phyloP scores from a whole-genome alignment of 2,329 filamentous ascomycete genomes.

The Cadophora luteo-olivacea region DNA sequence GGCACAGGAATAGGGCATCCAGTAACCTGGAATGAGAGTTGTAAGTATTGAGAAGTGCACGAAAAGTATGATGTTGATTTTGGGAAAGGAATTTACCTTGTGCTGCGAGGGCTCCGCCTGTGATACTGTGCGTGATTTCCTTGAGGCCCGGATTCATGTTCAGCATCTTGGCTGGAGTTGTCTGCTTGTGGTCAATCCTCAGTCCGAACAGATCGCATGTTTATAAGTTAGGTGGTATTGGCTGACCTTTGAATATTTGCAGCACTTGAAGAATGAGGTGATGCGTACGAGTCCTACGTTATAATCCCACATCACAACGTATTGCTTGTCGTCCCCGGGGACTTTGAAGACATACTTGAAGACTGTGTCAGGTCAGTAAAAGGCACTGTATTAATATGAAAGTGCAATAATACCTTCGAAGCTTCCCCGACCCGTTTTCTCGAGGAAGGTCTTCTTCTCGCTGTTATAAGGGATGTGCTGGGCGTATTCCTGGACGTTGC shows the following conservation, averaged over 20 bases:
- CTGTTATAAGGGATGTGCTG: conserved; percentile 93
- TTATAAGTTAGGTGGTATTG: neutral
- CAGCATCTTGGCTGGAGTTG: conserved; percentile 84
- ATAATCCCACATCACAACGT: conserved; percentile 95
- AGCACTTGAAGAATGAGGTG: conserved; percentile 93
- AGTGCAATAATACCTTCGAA: conserved; percentile 74
- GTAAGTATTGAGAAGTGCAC: conserved; percentile 18
- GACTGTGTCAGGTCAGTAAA: conserved; percentile 58
- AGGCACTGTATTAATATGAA: conserved; percentile 23
- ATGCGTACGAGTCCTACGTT: conserved; percentile 92
- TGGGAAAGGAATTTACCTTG: conserved; percentile 68
- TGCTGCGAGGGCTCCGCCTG: conserved; percentile 85
- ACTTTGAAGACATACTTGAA: conserved; percentile 84
- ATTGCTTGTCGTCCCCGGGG: conserved; percentile 69
- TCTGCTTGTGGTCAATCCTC: conserved; percentile 59
- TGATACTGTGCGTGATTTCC: conserved; percentile 94
- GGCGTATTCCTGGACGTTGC: conserved; percentile 65
- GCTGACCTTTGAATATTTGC: conserved; percentile 82
- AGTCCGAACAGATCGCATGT: conserved; percentile 6
- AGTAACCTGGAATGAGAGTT: conserved; percentile 71
- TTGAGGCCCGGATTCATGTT: conserved; percentile 80
- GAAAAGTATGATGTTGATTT: neutral
- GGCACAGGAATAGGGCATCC: conserved; percentile 91
- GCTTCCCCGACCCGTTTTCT: conserved; percentile 84
- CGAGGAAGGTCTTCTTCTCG: conserved; percentile 86